phyloP scores from a whole-genome alignment of 208 protist genomes.

The Crithidia bombi region DNA sequence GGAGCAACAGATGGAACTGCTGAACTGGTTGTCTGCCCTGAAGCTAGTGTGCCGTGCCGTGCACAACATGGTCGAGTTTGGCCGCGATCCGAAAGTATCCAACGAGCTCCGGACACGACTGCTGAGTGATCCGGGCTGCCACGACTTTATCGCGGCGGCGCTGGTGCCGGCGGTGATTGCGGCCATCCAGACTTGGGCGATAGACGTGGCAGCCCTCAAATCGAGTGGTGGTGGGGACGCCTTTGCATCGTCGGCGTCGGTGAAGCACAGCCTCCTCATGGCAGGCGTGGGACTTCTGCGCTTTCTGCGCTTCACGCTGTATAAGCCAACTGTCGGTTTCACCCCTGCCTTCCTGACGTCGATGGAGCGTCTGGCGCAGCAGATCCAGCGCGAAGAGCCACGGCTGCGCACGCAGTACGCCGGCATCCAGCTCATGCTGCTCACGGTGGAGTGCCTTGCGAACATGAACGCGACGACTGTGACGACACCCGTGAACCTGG shows the following conservation, averaged over 20 bases:
- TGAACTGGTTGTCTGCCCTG: slow-evolving; percentile 66
- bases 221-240: neutral
- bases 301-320: slow-evolving; percentile 70
- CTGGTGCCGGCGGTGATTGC: slow-evolving; percentile 71
- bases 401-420: slow-evolving; percentile 57
- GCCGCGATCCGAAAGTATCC: slow-evolving; percentile 38
- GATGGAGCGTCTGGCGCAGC: slow-evolving; percentile 50
- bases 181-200: slow-evolving; percentile 59
- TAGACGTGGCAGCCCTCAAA: slow-evolving; percentile 4
- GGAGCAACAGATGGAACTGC: slow-evolving; percentile 61
- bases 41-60: slow-evolving; percentile 67
- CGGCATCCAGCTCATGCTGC: slow-evolving; percentile 77
- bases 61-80: slow-evolving; percentile 80
- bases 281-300: slow-evolving; percentile 60
- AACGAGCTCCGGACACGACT: slow-evolving; percentile 50
- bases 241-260: slow-evolving; percentile 27
- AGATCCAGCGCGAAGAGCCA: slow-evolving; percentile 54
- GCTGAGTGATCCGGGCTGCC: slow-evolving; percentile 33
- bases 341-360: slow-evolving; percentile 41
- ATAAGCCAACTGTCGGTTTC: slow-evolving; percentile 38
- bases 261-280: slow-evolving; percentile 41
- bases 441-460: slow-evolving; percentile 66
- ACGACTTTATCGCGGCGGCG: slow-evolving; percentile 56
- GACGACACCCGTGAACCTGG: slow-evolving; percentile 47
- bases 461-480: slow-evolving; percentile 73